phyloP scores from a whole-genome alignment of 2,329 filamentous ascomycete genomes.

The Phialophora tarda region DNA sequence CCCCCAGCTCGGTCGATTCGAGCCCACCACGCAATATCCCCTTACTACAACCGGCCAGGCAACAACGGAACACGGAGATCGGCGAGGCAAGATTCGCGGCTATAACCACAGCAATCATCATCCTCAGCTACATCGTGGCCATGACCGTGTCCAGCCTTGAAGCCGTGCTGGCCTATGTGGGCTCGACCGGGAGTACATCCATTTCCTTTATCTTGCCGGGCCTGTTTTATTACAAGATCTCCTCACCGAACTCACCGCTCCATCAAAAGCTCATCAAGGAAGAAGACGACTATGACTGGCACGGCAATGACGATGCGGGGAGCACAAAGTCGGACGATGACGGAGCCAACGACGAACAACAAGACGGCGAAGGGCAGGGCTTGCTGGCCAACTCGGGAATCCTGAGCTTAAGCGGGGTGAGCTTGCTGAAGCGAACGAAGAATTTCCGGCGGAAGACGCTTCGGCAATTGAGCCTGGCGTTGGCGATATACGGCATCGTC shows the following conservation, averaged over 20 bases:
- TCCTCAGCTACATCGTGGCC: conserved; percentile 83
- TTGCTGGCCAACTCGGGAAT: conserved; percentile 48
- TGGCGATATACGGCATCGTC: conserved; percentile 80
- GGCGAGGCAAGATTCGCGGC: conserved; percentile 86
- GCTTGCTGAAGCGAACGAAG: conserved; percentile 51
- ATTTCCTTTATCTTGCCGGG: conserved; percentile 97
- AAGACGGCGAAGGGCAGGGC: conserved; percentile 46
- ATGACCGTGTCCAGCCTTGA: conserved; percentile 91
- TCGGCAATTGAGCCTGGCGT: conserved; percentile 72
- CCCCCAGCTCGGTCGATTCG: conserved; percentile 42
- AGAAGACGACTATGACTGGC: conserved; percentile 72
- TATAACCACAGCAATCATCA: conserved; percentile 83
- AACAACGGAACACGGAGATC: conserved; percentile 65
- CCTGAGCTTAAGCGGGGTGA: conserved; percentile 62
- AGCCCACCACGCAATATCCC: conserved; percentile 52
- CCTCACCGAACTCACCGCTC: conserved; percentile 80
- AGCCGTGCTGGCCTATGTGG: conserved; percentile 91
- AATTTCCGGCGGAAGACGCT: conserved; percentile 69
- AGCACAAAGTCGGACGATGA: conserved; percentile 43
- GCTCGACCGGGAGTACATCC: conserved; percentile 89
- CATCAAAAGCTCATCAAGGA: conserved; percentile 89
- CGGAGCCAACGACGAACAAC: conserved; percentile 57
- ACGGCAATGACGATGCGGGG: conserved; percentile 56
- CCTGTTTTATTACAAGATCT: conserved; percentile 98
- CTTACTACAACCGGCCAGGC: conserved; percentile 45